phyloP scores from a whole-genome alignment of 129 eudicot genomes.

The Oenanthe sinensis region DNA sequence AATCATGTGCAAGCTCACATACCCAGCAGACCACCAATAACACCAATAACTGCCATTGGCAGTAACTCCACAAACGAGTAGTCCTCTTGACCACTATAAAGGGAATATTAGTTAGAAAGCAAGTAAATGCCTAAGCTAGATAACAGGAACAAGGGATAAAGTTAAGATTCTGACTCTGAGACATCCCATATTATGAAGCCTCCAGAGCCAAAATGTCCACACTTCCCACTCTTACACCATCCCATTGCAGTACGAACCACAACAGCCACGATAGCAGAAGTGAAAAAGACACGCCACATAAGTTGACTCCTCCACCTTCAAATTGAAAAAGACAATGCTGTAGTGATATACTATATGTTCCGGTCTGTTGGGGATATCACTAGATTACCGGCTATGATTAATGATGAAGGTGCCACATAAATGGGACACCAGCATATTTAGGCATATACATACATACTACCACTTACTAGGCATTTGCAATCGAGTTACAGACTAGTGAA shows the following conservation, averaged over 20 bases:
- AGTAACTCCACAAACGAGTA: constrained; percentile 88
- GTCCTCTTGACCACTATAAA: constrained; percentile 96
- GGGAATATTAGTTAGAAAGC: constrained; percentile 18
- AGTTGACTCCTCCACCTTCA: constrained; percentile 99
- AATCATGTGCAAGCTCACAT: constrained; percentile 17
- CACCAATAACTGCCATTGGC: constrained; percentile 98
- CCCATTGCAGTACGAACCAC: constrained; percentile 98
- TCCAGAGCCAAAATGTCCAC: constrained; percentile 99
- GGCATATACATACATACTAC: neutral
- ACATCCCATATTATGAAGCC: constrained; percentile 98
- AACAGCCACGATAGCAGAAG: constrained; percentile 96
- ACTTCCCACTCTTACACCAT: constrained; percentile 80
- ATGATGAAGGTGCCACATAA: neutral
- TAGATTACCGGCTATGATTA: neutral
- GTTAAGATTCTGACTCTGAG: constrained; percentile 58
- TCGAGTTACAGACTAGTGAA: constrained; percentile 6
- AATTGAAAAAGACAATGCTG: constrained; percentile 3
- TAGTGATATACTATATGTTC: neutral
- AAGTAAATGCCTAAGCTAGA: constrained; percentile 6
- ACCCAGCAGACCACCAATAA: constrained; percentile 99
- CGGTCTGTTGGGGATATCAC: neutral
- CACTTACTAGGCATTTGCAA: neutral
- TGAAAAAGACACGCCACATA: constrained; percentile 99
- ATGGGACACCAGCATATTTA: neutral
- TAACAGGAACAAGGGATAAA: constrained; percentile 12